Conservation (phyloP, 2,329 filamentous ascomycete species). For the Rhynchosporium graminicola region DNA sequence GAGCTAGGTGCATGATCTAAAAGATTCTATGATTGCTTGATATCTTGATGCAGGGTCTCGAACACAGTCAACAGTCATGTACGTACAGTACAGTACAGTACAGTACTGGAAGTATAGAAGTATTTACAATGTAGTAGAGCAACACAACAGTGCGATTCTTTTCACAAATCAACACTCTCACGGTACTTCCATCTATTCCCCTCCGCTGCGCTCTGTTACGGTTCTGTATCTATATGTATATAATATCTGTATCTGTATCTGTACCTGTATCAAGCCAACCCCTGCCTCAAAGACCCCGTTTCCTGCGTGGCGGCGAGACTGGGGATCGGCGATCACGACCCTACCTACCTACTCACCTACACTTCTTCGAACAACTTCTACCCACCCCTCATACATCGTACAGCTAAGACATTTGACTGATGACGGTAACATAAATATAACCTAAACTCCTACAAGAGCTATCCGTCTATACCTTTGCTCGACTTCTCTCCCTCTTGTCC, state of each 20-base stretch:
- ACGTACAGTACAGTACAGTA: not conserved
- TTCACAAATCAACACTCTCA: not conserved
- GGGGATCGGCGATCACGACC: conserved; percentile 15
- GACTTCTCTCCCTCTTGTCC: not conserved
- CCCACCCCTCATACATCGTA: conserved; percentile 12
- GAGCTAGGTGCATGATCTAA: not conserved
- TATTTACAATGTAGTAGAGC: too few species aligned
- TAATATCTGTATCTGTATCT: not conserved
- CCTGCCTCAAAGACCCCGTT: conserved; percentile 5
- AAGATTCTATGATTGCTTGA: not conserved
- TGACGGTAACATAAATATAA: conserved; percentile 11
- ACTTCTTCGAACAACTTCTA: not conserved
- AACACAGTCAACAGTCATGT: too few species aligned
- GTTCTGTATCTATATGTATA: too few species aligned
- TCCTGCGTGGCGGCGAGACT: conserved; percentile 9
- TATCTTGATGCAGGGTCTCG: not conserved
- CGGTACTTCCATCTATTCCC: too few species aligned
- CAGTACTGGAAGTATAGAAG: not conserved
- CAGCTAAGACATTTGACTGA: conserved; percentile 11
- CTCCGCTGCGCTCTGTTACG: too few species aligned
- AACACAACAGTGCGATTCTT: not conserved
- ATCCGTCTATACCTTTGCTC: not conserved
- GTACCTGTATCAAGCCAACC: not conserved
- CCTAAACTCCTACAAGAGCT: not conserved
- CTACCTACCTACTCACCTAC: not conserved